phyloP scores from a whole-genome alignment of 306 rosid species.

The Lathyrus tuberosus region DNA sequence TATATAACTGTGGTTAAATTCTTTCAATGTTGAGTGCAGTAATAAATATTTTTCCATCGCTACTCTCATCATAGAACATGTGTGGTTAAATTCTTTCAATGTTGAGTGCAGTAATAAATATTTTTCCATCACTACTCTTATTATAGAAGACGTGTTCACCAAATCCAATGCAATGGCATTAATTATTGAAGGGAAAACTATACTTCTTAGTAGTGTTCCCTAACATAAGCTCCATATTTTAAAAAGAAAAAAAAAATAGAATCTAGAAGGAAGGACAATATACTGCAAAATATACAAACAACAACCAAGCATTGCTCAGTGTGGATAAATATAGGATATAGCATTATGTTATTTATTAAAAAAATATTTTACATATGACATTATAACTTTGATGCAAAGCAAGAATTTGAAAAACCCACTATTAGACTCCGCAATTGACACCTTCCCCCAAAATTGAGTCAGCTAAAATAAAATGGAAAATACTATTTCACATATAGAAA shows the following conservation, averaged over 20 bases:
- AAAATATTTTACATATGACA: too few species aligned
- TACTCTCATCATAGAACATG: too few species aligned
- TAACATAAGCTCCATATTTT: conserved; percentile 82
- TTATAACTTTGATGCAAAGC: too few species aligned
- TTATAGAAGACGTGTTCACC: conserved; percentile 69
- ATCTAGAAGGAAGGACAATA: conserved; percentile 14
- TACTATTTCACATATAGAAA: not conserved
- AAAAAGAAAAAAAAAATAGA: conserved; percentile 22
- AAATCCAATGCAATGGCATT: conserved; percentile 75
- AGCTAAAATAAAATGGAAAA: too few species aligned
- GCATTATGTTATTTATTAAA: too few species aligned
- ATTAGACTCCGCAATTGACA: too few species aligned
- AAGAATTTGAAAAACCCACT: too few species aligned
- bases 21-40: too few species aligned
- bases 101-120: conserved; percentile 58
- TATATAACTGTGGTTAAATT: conserved; percentile 66
- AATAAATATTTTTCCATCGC: conserved; percentile 63
- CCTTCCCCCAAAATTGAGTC: not conserved
- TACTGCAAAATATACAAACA: conserved; percentile 5
- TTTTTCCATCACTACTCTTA: conserved; percentile 72
- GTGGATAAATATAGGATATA: too few species aligned
- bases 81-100: too few species aligned
- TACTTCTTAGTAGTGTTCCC: conserved; percentile 63
- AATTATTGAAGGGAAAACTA: conserved; percentile 63
- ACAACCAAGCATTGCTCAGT: not conserved